These are phyloP conservation scores for Aotearoamyces nothofagi DNA, from an alignment of 2,329 filamentous ascomycete genomes.

Conservation along the genomic window DNA sequence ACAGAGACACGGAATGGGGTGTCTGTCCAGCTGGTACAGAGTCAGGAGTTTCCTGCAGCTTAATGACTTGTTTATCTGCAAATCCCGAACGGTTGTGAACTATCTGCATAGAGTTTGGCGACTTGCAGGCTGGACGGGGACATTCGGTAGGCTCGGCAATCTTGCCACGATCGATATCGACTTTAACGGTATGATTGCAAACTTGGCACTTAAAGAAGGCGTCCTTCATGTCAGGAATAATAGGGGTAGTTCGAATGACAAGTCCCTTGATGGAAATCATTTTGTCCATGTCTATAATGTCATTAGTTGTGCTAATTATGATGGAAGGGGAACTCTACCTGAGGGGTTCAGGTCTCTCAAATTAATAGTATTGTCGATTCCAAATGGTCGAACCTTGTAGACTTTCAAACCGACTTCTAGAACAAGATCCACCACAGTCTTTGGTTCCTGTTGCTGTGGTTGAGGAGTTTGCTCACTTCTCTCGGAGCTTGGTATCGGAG, in stretches of 20 bases:
- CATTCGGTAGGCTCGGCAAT: constrained; percentile 90
- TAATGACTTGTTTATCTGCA: constrained; percentile 96
- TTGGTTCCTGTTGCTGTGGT: constrained; percentile 26
- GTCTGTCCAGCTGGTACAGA: constrained; percentile 91
- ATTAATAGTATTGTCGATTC: constrained; percentile 75
- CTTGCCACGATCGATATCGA: constrained; percentile 87
- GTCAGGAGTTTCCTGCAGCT: constrained; percentile 94
- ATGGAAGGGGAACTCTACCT: constrained; percentile 27
- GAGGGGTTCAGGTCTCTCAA: constrained; percentile 87
- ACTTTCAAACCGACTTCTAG: constrained; percentile 64
- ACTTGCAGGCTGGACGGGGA: constrained; percentile 64
- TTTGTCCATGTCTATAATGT: constrained; percentile 69
- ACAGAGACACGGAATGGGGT: constrained; percentile 90
- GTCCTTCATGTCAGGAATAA: constrained; percentile 98
- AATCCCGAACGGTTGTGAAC: constrained; percentile 92
- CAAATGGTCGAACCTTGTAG: constrained; percentile 82
- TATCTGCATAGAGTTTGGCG: constrained; percentile 95
- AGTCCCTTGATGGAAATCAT: constrained; percentile 89
- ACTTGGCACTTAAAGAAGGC: constrained; percentile 94
- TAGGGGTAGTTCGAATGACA: constrained; percentile 86
- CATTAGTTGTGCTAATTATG: constrained; percentile 13
- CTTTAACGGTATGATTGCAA: constrained; percentile 80
- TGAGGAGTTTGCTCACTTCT: constrained; percentile 33
- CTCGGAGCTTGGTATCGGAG: constrained; percentile 70
- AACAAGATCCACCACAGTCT: constrained; percentile 51